Conservation (phyloP, 495 filamentous ascomycete species). For the Choiromyces venosus region DNA sequence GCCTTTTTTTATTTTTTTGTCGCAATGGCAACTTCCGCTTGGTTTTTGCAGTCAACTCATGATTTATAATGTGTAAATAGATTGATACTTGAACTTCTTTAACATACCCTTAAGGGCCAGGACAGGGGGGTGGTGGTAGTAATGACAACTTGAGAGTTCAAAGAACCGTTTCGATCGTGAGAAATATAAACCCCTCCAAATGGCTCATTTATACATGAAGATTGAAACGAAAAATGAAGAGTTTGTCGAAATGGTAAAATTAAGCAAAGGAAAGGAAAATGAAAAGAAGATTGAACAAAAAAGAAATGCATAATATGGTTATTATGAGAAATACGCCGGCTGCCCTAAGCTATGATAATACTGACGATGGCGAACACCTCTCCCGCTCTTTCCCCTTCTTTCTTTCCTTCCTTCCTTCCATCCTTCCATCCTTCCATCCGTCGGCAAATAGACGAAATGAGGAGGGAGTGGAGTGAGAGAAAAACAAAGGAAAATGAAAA, state of each 20-base stretch:
- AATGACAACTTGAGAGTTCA: not conserved
- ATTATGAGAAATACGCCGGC: slow-evolving; percentile 1
- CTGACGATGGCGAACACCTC: not conserved
- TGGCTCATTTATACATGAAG: not conserved
- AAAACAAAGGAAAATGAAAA: not conserved
- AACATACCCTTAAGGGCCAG: not conserved
- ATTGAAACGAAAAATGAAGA: not conserved
- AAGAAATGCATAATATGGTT: not conserved
- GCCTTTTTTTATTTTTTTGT: not conserved
- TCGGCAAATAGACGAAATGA: not conserved
- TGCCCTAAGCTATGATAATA: not conserved
- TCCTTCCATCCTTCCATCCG: not conserved
- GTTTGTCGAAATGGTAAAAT: too few relatives aligned
- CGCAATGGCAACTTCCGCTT: not conserved
- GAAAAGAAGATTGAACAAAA: not conserved
- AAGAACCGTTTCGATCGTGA: not conserved
- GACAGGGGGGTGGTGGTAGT: not conserved
- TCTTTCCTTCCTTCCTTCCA: not conserved
- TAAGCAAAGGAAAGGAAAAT: not conserved
- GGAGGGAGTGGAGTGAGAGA: not conserved
- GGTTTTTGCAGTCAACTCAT: not conserved
- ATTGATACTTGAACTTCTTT: not conserved
- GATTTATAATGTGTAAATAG: not conserved
- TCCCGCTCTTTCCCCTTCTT: not conserved
- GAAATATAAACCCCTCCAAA: not conserved